These are phyloP conservation scores for Rhodotorula sp. DNA, from an alignment of 1,284 basidiomycete species.

Conservation along the genomic window DNA sequence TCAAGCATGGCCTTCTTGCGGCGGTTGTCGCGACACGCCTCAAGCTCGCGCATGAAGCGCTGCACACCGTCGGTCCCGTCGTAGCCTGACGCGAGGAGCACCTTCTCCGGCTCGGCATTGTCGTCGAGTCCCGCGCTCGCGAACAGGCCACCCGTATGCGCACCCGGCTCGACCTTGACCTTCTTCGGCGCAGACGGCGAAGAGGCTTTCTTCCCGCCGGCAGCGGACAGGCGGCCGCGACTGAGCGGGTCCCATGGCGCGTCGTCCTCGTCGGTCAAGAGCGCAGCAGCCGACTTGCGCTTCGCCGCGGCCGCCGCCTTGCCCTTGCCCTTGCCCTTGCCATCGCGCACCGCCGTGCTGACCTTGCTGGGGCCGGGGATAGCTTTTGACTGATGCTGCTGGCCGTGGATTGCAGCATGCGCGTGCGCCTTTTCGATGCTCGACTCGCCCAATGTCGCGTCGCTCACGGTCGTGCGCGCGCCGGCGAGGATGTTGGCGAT, in stretches of 20 bases:
- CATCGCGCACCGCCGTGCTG: no score
- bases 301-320: background rate
- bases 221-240: background rate
- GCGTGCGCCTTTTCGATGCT: conserved; percentile 12
- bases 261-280: background rate
- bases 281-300: background rate
- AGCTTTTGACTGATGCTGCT: background rate
- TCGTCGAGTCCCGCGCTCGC: background rate
- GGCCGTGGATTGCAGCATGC: background rate
- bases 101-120: background rate
- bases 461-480: conserved; percentile 1
- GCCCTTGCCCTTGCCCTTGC: background rate
- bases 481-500: conserved; percentile 26
- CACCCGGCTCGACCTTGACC: background rate
- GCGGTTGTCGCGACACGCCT: background rate
- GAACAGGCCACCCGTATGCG: background rate
- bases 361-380: no score
- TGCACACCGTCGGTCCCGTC: background rate
- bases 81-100: background rate
- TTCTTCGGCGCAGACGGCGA: background rate
- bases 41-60: background rate
- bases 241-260: conserved; percentile 2
- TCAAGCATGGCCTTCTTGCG: background rate
- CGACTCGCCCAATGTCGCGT: conserved; percentile 22
- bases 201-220: background rate